These are phyloP conservation scores for Torulaspora maleeae DNA, from an alignment of 805 yeast genomes.

Conservation along the genomic window DNA sequence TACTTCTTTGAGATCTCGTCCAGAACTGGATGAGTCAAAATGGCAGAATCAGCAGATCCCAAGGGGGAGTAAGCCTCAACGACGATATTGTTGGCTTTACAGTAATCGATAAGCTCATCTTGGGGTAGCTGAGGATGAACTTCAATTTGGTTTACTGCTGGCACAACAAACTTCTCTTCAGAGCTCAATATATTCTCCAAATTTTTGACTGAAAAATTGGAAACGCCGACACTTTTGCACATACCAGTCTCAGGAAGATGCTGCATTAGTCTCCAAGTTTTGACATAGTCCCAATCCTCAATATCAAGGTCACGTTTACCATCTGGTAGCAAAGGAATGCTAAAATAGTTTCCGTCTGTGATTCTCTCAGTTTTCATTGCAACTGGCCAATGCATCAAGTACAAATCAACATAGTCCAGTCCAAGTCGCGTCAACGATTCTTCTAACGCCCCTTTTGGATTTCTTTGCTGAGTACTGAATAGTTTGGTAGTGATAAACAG, in stretches of 20 bases:
- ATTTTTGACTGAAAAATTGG: constrained; percentile 58
- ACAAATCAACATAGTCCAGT: constrained; percentile 71
- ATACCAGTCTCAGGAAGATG: constrained; percentile 47
- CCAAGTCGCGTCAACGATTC: constrained; percentile 58
- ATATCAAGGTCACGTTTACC: constrained; percentile 39
- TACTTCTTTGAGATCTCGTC: constrained; percentile 42
- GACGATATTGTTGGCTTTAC: constrained; percentile 48
- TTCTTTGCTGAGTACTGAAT: constrained; percentile 49
- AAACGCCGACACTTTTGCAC: constrained; percentile 67
- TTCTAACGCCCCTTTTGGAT: constrained; percentile 50
- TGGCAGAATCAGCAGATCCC: constrained; percentile 54
- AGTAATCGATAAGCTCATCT: constrained; percentile 49
- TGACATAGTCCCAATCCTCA: constrained; percentile 40
- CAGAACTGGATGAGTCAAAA: constrained; percentile 43
- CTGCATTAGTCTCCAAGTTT: constrained; percentile 64
- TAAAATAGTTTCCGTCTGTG: constrained; percentile 32
- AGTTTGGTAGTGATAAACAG: constrained; percentile 69
- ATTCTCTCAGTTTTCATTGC: constrained; percentile 43
- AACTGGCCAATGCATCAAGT: constrained; percentile 81
- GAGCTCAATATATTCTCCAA: constrained; percentile 46
- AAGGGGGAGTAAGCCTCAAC: constrained; percentile 77
- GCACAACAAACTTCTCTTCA: constrained; percentile 48
- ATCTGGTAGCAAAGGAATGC: constrained; percentile 38
- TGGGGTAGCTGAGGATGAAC: constrained; percentile 71
- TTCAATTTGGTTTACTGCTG: constrained; percentile 74